These are phyloP conservation scores for Geotrichum candidum DNA, from an alignment of 1,139 yeast species.

Conservation along the genomic window DNA sequence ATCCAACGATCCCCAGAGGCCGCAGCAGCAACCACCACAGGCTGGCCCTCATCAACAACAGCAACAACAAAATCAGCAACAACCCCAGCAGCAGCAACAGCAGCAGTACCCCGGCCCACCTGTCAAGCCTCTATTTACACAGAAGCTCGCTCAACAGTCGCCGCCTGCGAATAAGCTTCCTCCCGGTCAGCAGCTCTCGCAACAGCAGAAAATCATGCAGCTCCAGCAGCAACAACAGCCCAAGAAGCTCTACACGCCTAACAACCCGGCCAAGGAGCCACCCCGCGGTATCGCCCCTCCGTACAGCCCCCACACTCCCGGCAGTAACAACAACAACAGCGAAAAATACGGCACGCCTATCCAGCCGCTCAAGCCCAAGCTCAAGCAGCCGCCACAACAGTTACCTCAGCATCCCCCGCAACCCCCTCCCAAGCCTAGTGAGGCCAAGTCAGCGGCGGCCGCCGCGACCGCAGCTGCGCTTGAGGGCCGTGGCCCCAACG, in stretches of 20 bases:
- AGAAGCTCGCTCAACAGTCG: constrained; percentile 13
- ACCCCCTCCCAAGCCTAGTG: constrained; percentile 21
- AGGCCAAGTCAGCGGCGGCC: constrained; percentile 31
- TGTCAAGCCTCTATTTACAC: constrained; percentile 11
- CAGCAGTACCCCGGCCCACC: constrained; percentile 12
- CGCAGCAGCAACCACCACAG: not conserved
- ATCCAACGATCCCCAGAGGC: not conserved
- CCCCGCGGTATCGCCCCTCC: constrained; percentile 22
- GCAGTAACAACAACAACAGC: constrained; percentile 15
- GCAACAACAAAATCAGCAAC: not conserved
- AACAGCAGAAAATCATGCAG: not conserved
- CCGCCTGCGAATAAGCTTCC: constrained; percentile 3
- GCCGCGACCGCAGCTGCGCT: constrained; percentile 32
- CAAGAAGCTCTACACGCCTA: not conserved
- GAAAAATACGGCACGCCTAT: constrained; percentile 20
- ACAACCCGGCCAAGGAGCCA: constrained; percentile 7
- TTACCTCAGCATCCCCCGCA: constrained; percentile 19
- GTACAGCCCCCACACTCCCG: not conserved
- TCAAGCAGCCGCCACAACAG: constrained; percentile 23
- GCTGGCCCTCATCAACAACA: not conserved
- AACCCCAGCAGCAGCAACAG: no score
- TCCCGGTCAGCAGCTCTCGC: not conserved
- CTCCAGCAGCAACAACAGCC: constrained; percentile 11
- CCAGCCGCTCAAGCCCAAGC: constrained; percentile 20
- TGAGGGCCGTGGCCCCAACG: constrained; percentile 22